Percentiles rank a stretch among this genome's conserved stretches.
These are phyloP conservation scores for Diaporthe eres DNA, from an alignment of 2,329 filamentous ascomycete species.

Conservation along the genomic window DNA sequence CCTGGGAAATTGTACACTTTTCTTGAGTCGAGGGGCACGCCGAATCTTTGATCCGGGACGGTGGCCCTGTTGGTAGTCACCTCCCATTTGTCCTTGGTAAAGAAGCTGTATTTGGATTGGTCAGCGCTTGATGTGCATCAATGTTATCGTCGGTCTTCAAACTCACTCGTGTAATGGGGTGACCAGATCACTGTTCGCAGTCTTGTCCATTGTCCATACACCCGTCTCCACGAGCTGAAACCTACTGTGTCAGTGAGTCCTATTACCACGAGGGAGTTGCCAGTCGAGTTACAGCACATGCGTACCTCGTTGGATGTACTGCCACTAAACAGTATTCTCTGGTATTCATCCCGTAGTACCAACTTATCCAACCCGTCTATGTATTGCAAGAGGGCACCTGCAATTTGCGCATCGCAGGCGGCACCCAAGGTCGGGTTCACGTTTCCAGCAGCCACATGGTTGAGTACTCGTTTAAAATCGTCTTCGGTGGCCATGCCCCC, in stretches of 20 bases:
- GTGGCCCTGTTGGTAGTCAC: conserved; percentile 3
- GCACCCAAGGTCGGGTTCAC: not conserved
- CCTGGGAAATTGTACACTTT: conserved; percentile 33
- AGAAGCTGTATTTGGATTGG: conserved; percentile 9
- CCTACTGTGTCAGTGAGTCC: not conserved
- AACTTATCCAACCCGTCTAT: not conserved
- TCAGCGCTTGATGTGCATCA: not conserved
- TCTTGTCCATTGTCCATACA: conserved; percentile 31
- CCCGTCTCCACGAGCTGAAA: conserved; percentile 23
- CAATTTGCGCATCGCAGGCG: conserved; percentile 12
- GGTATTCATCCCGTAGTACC: conserved; percentile 35
- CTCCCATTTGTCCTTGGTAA: conserved; percentile 34
- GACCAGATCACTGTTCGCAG: conserved; percentile 29
- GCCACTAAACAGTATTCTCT: conserved; percentile 31
- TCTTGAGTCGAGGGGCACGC: not conserved
- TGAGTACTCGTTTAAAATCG: not conserved
- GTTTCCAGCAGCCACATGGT: not conserved
- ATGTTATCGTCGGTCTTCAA: not conserved
- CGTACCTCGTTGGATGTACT: conserved; percentile 38
- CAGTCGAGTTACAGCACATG: too few species aligned
- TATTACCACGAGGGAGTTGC: not conserved
- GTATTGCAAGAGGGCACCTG: not conserved
- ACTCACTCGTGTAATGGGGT: conserved; percentile 39
- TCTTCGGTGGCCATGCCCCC: conserved; percentile 15
- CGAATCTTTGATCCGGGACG: not conserved